phyloP scores from a whole-genome alignment of 2,329 filamentous ascomycete species.

The Cadophora malorum region DNA sequence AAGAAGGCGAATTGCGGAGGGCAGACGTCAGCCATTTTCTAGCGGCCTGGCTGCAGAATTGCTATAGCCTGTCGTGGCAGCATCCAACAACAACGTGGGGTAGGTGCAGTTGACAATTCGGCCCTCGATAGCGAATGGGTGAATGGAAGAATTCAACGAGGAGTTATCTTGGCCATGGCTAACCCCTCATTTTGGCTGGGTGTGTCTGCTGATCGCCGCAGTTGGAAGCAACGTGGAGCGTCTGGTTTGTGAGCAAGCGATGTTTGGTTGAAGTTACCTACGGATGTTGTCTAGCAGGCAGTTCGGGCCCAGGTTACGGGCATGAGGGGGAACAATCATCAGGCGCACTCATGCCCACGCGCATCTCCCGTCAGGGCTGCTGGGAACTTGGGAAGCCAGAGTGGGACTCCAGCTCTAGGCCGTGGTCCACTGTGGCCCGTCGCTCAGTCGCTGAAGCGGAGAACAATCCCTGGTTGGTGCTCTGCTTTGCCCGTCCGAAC shows the following conservation, averaged over 20 bases:
- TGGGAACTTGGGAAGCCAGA: background rate
- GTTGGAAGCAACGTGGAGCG: slow-evolving; percentile 12
- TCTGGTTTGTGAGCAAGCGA: slow-evolving; percentile 2
- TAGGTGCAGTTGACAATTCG: slow-evolving; percentile 26
- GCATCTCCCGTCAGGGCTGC: slow-evolving; percentile 16
- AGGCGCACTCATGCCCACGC: background rate
- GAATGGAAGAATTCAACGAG: slow-evolving; percentile 25
- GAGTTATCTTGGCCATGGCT: slow-evolving; percentile 16
- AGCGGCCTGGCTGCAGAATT: slow-evolving; percentile 34
- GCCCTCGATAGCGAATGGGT: slow-evolving; percentile 2
- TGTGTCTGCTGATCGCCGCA: slow-evolving; percentile 16
- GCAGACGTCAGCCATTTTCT: slow-evolving; percentile 23
- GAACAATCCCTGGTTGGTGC: background rate
- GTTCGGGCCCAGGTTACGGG: background rate
- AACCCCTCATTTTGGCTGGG: slow-evolving; percentile 14
- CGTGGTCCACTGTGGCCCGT: background rate
- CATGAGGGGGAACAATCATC: background rate
- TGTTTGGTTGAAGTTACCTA: slow-evolving; percentile 9
- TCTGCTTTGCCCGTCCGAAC: no score
- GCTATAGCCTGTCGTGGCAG: slow-evolving; percentile 39
- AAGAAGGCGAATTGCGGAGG: slow-evolving; percentile 25
- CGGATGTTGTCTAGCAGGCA: background rate
- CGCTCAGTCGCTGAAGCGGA: slow-evolving; percentile 8
- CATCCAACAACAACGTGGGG: slow-evolving; percentile 52
- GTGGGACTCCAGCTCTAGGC: slow-evolving; percentile 1